Conservation (phyloP, 2,329 filamentous ascomycete genomes). For the Corynespora cassiicola region DNA sequence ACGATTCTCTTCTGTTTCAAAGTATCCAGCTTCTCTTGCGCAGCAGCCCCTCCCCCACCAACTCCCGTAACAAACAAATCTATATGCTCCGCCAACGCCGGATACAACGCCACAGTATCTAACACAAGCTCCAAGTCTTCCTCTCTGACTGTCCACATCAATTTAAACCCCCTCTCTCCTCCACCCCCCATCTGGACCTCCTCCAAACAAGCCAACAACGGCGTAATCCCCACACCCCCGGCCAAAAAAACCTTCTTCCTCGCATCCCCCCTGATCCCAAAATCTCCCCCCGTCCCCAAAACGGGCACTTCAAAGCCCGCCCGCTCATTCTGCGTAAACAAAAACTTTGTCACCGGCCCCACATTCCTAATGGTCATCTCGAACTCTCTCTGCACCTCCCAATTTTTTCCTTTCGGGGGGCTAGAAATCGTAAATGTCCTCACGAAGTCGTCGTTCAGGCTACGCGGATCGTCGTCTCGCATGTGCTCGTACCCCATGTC, state of each 20-base stretch:
- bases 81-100: constrained; percentile 59
- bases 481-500: constrained; percentile 82
- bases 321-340: constrained; percentile 65
- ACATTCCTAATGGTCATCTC: constrained; percentile 76
- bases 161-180: constrained; percentile 50
- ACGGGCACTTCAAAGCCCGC: constrained; percentile 69
- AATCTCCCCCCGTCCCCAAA: constrained; percentile 75
- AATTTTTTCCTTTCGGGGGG: constrained; percentile 46
- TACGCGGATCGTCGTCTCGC: constrained; percentile 79
- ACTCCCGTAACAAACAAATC: constrained; percentile 70
- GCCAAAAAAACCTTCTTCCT: constrained; percentile 69
- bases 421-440: constrained; percentile 84
- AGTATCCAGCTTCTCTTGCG: constrained; percentile 31
- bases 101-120: constrained; percentile 63
- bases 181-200: too few species aligned
- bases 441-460: constrained; percentile 83
- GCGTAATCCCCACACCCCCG: constrained; percentile 84
- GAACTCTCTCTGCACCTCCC: constrained; percentile 55
- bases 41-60: constrained; percentile 10
- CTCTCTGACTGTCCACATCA: constrained; percentile 73
- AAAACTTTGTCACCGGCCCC: constrained; percentile 70
- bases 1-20: constrained; percentile 42
- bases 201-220: constrained; percentile 72
- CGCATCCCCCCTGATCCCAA: constrained; percentile 49
- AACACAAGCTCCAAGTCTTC: constrained; percentile 69